phyloP scores from a whole-genome alignment of 148 eudicot genomes.

The Spergularia marina region DNA sequence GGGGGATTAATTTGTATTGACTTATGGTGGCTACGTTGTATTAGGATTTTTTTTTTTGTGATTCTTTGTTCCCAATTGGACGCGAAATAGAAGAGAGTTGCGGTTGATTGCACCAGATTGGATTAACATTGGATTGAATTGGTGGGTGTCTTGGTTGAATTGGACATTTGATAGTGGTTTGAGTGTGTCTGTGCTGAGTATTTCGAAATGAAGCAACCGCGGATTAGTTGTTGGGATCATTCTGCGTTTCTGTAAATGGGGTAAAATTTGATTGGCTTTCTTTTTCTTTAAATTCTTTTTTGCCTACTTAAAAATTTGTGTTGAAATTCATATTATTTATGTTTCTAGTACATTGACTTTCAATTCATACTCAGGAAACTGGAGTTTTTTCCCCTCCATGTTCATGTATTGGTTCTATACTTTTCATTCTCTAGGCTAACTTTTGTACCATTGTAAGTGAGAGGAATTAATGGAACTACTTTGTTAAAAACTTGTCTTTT shows the following conservation, averaged over 20 bases:
- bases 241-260: conserved; percentile 34
- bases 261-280: conserved; percentile 27
- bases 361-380: conserved; percentile 18
- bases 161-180: not conserved
- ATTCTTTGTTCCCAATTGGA: conserved; percentile 23
- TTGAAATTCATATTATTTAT: conserved; percentile 22
- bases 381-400: conserved; percentile 24
- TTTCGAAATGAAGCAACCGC: conserved; percentile 1
- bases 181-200: not conserved
- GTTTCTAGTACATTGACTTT: conserved; percentile 23
- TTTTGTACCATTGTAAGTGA: conserved; percentile 20
- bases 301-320: conserved; percentile 11
- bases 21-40: conserved; percentile 8
- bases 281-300: conserved; percentile 12
- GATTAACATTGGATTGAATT: conserved; percentile 1
- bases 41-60: conserved; percentile 12
- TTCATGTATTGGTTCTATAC: conserved; percentile 19
- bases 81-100: not conserved
- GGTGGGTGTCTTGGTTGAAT: conserved; percentile 21
- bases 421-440: conserved; percentile 29
- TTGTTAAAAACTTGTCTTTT: not conserved
- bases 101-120: not conserved
- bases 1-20: not conserved
- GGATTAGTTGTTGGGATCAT: conserved; percentile 17
- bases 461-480: not conserved